Base-by-base conservation (phyloP, 1,284 basidiomycete genomes). In the Albatrellus sp. region DNA sequence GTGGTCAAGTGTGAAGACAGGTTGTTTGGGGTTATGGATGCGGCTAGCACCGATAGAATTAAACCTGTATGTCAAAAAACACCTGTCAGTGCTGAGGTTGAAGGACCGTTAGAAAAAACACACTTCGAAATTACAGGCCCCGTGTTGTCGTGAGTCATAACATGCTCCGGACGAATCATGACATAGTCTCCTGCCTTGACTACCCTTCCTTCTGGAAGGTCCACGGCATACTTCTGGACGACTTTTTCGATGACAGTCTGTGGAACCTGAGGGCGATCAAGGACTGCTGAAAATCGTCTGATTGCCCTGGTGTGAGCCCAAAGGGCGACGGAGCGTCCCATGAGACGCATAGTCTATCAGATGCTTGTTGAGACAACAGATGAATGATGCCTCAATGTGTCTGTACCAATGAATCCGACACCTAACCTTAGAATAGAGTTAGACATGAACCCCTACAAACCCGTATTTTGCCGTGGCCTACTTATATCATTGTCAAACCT, bases 101-200 rank as follows among this genome's bases (percentile, higher is more conserved):
- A 39, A 38, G 5, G 24, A n/a, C 9, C 14, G 1, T 36, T 32
- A 10, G 34, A 40, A 36, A 43, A 37, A 11, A 67, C 81, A 59
- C 56, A 90, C 88, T 94, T 94, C 58, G 86, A 84, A 50, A 98
- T 96, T 54, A 98, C 93, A 2, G 94, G 94, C 0, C 93, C 94
- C 10, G 94, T 98, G 63, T 98, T 98, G 61, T 98, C 92, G 57
- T 96, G 90, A 2, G 90, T 93, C 90, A 94, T 93, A 50, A 98
- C 92, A 73, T 96, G 90, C 60, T 96, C 82, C 14, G 96, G 96
- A 24, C 80, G 78, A 63, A 99, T 96, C 88, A 97, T 97, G 42
- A 98, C 92, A 79, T 98, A 98, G 79, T 98, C 96, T 30, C 96
- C 96, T 24, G 93, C 88, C 56, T 78, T 80, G 52, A 98, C 89